These are phyloP conservation scores for Cladophialophora psammophila DNA, from an alignment of 2,329 filamentous ascomycete species.

Conservation along the genomic window DNA sequence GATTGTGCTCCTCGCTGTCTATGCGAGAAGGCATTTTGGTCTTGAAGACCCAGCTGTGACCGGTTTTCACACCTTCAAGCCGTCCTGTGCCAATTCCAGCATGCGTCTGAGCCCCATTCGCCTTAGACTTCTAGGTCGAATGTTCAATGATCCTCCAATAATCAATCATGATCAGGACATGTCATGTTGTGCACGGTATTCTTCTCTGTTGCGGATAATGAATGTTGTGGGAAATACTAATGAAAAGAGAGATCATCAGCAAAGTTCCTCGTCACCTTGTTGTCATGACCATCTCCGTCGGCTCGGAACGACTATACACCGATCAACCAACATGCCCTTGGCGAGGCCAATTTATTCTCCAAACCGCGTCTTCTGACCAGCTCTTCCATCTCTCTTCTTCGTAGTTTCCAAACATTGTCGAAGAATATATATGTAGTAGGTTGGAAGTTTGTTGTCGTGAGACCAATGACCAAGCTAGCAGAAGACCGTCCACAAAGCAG, in stretches of 20 bases:
- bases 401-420: neutral
- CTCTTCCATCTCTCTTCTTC: neutral
- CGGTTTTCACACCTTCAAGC: neutral
- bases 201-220: neutral
- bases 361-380: neutral
- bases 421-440: neutral
- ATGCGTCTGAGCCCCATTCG: neutral
- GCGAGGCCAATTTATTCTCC: neutral
- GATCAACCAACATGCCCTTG: neutral
- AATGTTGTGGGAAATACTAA: neutral
- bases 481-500: neutral
- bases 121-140: neutral
- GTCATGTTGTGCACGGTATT: neutral
- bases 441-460: neutral
- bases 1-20: constrained; percentile 9
- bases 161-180: neutral
- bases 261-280: no score
- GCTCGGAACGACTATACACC: constrained; percentile 2
- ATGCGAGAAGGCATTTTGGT: constrained; percentile 25
- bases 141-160: neutral
- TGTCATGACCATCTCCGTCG: neutral
- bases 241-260: no score
- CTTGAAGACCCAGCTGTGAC: neutral
- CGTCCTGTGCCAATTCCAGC: neutral
- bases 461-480: neutral